Evolutionary conservation across 225 moss, liverwort and hornwort genomes (phyloP).

Genomic region (Sphagnum contortum): DNA sequence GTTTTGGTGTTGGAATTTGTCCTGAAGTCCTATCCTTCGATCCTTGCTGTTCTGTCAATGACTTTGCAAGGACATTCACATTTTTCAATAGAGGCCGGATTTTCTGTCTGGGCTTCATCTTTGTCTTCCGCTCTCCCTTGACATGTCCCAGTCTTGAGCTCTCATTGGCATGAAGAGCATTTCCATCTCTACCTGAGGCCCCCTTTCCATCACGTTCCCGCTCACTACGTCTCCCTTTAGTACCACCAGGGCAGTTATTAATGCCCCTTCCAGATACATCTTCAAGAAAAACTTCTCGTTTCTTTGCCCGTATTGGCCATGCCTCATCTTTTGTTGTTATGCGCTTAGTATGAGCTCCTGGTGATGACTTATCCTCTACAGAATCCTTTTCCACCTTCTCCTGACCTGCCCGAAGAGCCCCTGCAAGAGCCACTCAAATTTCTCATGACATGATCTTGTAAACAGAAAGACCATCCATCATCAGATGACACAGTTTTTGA

Average conservation of each 20-base stretch:
- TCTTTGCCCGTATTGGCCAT: constrained; percentile 60
- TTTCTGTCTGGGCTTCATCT: constrained; percentile 89
- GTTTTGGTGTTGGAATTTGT: background rate
- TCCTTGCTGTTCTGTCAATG: constrained; percentile 31
- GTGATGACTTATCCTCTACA: constrained; percentile 14
- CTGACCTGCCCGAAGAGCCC: background rate
- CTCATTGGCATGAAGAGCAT: constrained; percentile 7
- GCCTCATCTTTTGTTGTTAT: constrained; percentile 53
- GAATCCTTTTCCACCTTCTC: constrained; percentile 14
- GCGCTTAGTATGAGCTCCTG: constrained; percentile 22
- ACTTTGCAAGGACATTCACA: constrained; percentile 61
- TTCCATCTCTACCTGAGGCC: background rate
- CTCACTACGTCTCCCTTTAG: constrained; percentile 96
- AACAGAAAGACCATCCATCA: too few relatives aligned
- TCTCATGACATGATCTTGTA: too few relatives aligned
- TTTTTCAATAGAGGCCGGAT: constrained; percentile 73
- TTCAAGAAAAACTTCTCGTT: constrained; percentile 67
- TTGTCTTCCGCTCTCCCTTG: constrained; percentile 89
- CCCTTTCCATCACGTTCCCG: constrained; percentile 84
- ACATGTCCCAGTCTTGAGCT: constrained; percentile 22
- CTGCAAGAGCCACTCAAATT: too few relatives aligned
- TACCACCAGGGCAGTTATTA: constrained; percentile 65
- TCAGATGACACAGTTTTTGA: too few relatives aligned
- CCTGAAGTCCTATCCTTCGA: constrained; percentile 40
- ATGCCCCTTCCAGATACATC: constrained; percentile 64